Evolutionary conservation across 2,329 filamentous ascomycete genomes (phyloP).

Genomic region (Cercospora beticola): DNA sequence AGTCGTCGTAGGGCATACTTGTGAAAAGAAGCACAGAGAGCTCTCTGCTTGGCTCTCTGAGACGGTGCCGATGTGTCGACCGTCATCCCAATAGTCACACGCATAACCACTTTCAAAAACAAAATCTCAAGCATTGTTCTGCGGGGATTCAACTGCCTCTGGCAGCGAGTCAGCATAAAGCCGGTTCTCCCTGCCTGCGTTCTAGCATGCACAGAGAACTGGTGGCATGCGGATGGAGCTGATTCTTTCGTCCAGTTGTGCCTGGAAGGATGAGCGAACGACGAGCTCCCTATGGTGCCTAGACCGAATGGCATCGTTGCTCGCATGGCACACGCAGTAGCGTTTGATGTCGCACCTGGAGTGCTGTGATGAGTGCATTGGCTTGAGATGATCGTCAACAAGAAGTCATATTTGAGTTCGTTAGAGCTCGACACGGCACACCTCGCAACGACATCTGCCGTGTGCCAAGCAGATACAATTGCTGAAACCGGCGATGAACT

Average conservation of each 20-base stretch:
- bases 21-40: background rate
- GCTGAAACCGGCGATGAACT: background rate
- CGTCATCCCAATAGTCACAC: background rate
- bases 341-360: background rate
- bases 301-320: background rate
- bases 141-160: background rate
- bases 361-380: background rate
- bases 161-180: background rate
- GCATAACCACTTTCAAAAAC: background rate
- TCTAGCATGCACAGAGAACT: too few species aligned
- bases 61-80: background rate
- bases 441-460: background rate
- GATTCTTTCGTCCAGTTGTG: background rate
- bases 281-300: background rate
- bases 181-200: background rate
- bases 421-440: background rate
- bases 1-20: background rate
- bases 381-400: background rate
- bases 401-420: constrained; percentile 1
- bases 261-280: background rate
- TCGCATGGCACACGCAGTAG: background rate
- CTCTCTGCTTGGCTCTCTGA: background rate
- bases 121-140: background rate
- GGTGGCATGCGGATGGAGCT: too few species aligned
- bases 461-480: background rate